A percentile compares a stretch with the other conserved stretches of the same genome.
These are phyloP conservation scores for Kwoniella sp. DNA, from an alignment of 768 basidiomycete species.

Conservation along the genomic window DNA sequence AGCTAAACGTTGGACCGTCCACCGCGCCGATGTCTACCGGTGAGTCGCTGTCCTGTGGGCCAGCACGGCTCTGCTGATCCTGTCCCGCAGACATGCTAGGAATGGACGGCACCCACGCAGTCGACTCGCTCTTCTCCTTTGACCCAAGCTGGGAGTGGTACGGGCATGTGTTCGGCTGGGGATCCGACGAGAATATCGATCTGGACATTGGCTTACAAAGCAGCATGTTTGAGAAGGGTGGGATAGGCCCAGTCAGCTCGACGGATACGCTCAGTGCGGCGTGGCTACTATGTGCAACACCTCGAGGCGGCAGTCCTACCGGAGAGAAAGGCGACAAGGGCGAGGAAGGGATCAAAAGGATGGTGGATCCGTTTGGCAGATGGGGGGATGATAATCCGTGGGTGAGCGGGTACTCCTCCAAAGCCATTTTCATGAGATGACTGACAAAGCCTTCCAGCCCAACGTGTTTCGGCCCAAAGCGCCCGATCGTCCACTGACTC, in stretches of 20 bases:
- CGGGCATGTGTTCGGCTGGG: slow-evolving; percentile 41
- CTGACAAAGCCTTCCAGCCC: slow-evolving; percentile 14
- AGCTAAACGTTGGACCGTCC: slow-evolving; percentile 13
- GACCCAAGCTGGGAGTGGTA: slow-evolving; percentile 30
- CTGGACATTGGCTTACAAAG: slow-evolving; percentile 31
- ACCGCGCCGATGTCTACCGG: not conserved
- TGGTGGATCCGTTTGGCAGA: slow-evolving; percentile 31
- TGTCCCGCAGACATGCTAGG: not conserved
- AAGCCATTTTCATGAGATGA: not conserved
- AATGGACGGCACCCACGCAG: not conserved
- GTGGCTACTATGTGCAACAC: slow-evolving; percentile 33
- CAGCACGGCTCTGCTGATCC: no score
- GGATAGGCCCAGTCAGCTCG: slow-evolving; percentile 28
- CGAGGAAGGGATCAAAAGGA: slow-evolving; percentile 8
- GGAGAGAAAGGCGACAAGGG: no score
- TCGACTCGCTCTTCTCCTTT: slow-evolving; percentile 22
- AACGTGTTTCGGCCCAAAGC: slow-evolving; percentile 37
- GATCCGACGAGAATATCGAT: slow-evolving; percentile 31
- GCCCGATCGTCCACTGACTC: slow-evolving; percentile 35
- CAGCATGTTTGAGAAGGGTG: slow-evolving; percentile 26
- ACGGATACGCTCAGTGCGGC: slow-evolving; percentile 38
- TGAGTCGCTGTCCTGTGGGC: not conserved
- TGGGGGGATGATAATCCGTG: slow-evolving; percentile 36
- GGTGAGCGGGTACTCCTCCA: slow-evolving; percentile 14
- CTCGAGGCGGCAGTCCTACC: slow-evolving; percentile 28